Evolutionary conservation across 306 rosid species (phyloP), one percentile per base, ranked within the genome.

Genomic region (Prunus davidiana): DNA sequence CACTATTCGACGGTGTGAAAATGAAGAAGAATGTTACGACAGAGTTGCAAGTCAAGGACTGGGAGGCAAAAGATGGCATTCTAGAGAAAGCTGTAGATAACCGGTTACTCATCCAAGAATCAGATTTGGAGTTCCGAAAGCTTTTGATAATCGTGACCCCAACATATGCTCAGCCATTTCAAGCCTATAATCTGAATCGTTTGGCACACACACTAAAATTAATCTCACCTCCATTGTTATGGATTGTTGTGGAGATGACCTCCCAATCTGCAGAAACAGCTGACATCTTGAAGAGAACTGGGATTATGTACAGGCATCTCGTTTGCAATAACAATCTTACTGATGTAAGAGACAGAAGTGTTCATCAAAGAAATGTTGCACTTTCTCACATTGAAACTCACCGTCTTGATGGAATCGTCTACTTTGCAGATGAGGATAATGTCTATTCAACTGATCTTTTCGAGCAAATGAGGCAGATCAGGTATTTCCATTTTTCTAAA

Each of bases 181-280:
- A 90, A 84, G 87, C 91, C 65, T 89, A 88, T 83, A 79, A 85
- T 81, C 91, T 95, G 84, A 86, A 81, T 34, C 96, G 88, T 64
- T 84, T 95, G 91, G 88, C 89, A 0, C 89, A 90, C 56, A 85
- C 90, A 10, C 67, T 92, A 45, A 90, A 88, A 71, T 79, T 81
- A 79, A 89, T 86, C 67, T 78, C 77, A 1, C 86, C 96, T 68
- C 93, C 97, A 64, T 79, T 92, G 67, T 73, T 92, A 82, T 95
- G 97, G 97, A 90, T 95, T 13, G 93, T 95, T 82, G 96, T 90
- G 78, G 98, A 95, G 80, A 83, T 84, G 90, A 69, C 80, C 73
- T 89, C 96, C 74, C 98, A 95, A 82, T 90, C 95, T 24, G 89
- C 84, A 60, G 93, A 95, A 86, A 92, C 93, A 12, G 89, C 90